Percentiles rank a stretch among this genome's conserved stretches.
Conservation (phyloP, 345 rosid genomes). For the Salix arbutifolia region DNA sequence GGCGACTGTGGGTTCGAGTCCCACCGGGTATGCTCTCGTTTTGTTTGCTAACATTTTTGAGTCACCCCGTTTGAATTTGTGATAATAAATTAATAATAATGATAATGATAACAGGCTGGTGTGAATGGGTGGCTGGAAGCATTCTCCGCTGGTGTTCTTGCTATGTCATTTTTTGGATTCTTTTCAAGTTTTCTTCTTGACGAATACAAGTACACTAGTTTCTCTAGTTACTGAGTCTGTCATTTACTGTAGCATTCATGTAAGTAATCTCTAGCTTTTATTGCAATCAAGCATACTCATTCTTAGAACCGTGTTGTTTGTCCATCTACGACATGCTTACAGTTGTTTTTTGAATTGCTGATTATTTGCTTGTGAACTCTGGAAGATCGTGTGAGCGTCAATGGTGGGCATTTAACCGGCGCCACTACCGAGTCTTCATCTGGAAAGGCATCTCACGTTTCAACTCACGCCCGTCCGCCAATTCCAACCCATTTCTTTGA, state of each 20-base stretch:
- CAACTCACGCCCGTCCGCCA: conserved; percentile 66
- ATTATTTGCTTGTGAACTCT: conserved; percentile 20
- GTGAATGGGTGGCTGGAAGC: no score
- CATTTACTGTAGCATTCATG: background rate
- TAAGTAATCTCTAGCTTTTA: background rate
- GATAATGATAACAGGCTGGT: no score
- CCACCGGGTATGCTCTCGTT: no score
- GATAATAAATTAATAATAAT: no score
- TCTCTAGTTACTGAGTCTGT: no score
- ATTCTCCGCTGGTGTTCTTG: no score
- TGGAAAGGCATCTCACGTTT: conserved; percentile 35
- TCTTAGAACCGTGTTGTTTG: background rate
- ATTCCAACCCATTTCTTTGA: conserved; percentile 92
- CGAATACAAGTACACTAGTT: no score
- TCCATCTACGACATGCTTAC: background rate
- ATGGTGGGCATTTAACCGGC: conserved; percentile 68
- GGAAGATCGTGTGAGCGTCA: conserved; percentile 67
- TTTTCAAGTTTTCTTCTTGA: no score
- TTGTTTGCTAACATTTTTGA: no score
- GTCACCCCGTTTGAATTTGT: no score
- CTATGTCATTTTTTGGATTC: no score
- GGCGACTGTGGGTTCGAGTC: no score
- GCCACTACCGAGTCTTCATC: conserved; percentile 36
- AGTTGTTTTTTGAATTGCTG: background rate
- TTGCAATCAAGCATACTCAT: background rate